phyloP scores from a whole-genome alignment of 305 asterid genomes.

The Plantago coronopus region DNA sequence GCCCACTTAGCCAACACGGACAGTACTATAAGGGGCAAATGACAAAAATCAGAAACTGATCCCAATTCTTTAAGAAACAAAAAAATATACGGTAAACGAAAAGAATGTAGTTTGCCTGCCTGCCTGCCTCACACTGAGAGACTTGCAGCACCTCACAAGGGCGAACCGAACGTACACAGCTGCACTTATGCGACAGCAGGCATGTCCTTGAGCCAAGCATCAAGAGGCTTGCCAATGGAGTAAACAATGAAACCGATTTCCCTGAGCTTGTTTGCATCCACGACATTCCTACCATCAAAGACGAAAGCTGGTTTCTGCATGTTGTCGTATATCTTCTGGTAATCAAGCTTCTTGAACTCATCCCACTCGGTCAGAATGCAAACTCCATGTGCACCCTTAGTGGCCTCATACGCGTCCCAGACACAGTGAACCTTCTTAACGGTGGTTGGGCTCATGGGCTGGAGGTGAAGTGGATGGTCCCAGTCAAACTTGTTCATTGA shows the following conservation, averaged over 20 bases:
- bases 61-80: constrained; percentile 16
- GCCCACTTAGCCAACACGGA: constrained; percentile 24
- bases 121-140: constrained; percentile 21
- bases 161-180: constrained; percentile 7
- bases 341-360: constrained; percentile 79
- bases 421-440: constrained; percentile 60
- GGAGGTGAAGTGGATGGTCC: constrained; percentile 90
- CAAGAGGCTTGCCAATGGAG: constrained; percentile 77
- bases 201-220: constrained; percentile 86
- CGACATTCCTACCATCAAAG: constrained; percentile 63
- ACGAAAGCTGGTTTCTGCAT: constrained; percentile 78
- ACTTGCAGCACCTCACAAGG: constrained; percentile 22
- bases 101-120: constrained; percentile 26
- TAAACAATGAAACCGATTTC: constrained; percentile 69
- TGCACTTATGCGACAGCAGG: constrained; percentile 57
- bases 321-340: constrained; percentile 62
- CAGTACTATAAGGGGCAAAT: constrained; percentile 38
- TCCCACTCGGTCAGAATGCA: constrained; percentile 94
- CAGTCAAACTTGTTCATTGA: constrained; percentile 83
- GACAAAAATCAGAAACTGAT: constrained; percentile 34
- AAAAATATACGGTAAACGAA: constrained; percentile 35
- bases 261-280: constrained; percentile 54
- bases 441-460: constrained; percentile 78
- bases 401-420: constrained; percentile 80
- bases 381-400: constrained; percentile 76